Evolutionary conservation across 2,329 filamentous ascomycete genomes (phyloP), one percentile per base, ranked within the genome.

Genomic region (Aurifilum marmelostoma): DNA sequence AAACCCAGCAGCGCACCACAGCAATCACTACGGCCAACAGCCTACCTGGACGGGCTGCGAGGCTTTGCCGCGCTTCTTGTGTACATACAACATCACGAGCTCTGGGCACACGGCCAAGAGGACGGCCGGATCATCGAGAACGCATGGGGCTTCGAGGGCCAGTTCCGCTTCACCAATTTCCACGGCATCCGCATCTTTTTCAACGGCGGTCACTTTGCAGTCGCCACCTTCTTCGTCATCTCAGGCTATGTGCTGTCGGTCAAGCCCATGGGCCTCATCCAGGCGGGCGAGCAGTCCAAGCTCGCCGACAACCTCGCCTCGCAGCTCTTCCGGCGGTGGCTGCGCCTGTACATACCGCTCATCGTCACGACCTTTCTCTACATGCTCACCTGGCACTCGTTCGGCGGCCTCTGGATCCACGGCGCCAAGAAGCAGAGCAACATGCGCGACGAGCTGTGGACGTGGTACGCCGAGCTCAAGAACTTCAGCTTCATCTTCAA

Each of bases 401-500:
- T 88, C 50, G 83, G 82, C 2, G 80, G 80, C 7, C 79, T 86
- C 67, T 83, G 80, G 76, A 78, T 79, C 8, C 69, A 80, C 8
- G 78, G 80, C 16, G 77, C 77, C 29, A 76, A 79, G 18, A 76
- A 78, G 14, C 77, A 84, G 69, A 72, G 72, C 5, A 85, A 73
- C 41, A 83, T 83, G 73, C 70, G 75, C 9, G 83, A 82, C 14
- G 87, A 89, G 73, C 70, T 88, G 1, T 86, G 83, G 79, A 73
- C 76, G 7, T 81, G 83, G 73, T 85, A 85, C 71, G 69, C 76
- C 70, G 87, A 91, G 75, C 81, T 87, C 75, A 92, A 91, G 75
- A 91, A 91, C 76, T 91, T 89, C 79, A 91, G 85, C 77, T 92
- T 89, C 75, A 76, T 91, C 52, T 92, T 88, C 78, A 85, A 86